Base-by-base conservation (phyloP, 768 basidiomycete genomes). In the Psilocybe tampanensis region DNA sequence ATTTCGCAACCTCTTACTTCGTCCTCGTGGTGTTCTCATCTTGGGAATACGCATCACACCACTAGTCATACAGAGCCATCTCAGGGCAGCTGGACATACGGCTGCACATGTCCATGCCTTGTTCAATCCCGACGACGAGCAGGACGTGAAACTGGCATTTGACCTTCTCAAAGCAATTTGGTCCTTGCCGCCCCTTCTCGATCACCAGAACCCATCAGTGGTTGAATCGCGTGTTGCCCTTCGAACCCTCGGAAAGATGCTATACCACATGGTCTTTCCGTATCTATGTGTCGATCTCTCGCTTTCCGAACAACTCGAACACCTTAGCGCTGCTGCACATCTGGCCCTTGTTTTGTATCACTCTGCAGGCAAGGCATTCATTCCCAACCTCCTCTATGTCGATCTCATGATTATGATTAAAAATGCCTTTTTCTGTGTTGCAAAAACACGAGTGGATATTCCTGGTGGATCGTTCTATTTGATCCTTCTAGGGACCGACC, bases 401-500 rank as follows among this genome's bases (percentile, higher is more conserved):
- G 29, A 29, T 9, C 29, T 29, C 29, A 29, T 29, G 29, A 57
- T 69, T 8, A 72, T 60, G 56, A 57, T 29, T 9, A 29, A 29
- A 29, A 29, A 29, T 29, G 9, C 29, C 29, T 29, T 29, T 9
- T 29, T 29, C 29, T 29, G 68, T 42, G 58, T 74, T 8, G 71
- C 65, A 1, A 75, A 64, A 55, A 9, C 29, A 29, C 4, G 9
- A 9, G 29, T 29, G 4, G 29, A 29, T 29, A 4, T 5, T 9
- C 29, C 29, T 5, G 29, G 9, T 29, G 29, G 29, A 0, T 21
- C 63, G 39, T 76, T 78, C 53, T 77, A 57, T 48, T 32, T 77
- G 2, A 72, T 74, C 8, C 64, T 76, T 0, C 56, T 77, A 1
- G 76, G 76, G 17, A 79, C 75, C 0, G 72, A 79, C 54, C 64